These are phyloP conservation scores for Leucocoprinus sp. DNA, from an alignment of 768 basidiomycete species.

Conservation along the genomic window DNA sequence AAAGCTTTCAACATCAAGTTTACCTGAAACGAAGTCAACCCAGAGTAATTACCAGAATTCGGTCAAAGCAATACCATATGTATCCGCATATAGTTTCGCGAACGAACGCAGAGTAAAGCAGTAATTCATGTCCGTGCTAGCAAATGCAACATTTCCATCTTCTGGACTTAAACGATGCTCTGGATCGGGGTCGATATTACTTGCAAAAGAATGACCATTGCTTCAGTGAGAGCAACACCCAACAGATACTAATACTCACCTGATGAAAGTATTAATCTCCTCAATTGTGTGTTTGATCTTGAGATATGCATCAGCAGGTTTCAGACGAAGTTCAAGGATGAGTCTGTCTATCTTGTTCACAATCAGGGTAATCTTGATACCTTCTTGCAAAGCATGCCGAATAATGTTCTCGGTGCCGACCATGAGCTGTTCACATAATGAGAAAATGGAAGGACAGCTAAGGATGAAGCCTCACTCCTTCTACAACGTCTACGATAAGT, in stretches of 20 bases:
- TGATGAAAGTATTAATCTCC: slow-evolving; percentile 94
- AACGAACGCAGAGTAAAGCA: slow-evolving; percentile 94
- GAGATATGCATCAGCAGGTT: slow-evolving; percentile 94
- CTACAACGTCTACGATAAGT: slow-evolving; percentile 95
- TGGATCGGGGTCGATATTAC: slow-evolving; percentile 83
- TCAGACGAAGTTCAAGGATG: slow-evolving; percentile 92
- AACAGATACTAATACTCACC: slow-evolving; percentile 35
- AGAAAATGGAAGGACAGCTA: slow-evolving; percentile 10
- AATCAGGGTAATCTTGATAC: slow-evolving; percentile 82
- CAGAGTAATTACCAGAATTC: not conserved
- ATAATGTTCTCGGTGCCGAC: slow-evolving; percentile 84
- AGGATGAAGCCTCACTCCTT: slow-evolving; percentile 60
- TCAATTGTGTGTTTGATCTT: slow-evolving; percentile 99
- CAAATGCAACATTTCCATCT: slow-evolving; percentile 93
- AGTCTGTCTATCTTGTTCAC: slow-evolving; percentile 98
- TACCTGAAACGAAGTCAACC: slow-evolving; percentile 33
- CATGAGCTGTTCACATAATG: slow-evolving; percentile 58
- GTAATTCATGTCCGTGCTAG: slow-evolving; percentile 96
- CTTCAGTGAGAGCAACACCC: not conserved
- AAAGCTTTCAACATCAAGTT: slow-evolving; percentile 80
- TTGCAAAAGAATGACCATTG: slow-evolving; percentile 19
- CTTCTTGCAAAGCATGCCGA: slow-evolving; percentile 84
- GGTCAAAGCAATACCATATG: slow-evolving; percentile 53
- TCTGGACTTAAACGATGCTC: slow-evolving; percentile 88
- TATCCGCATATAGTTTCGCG: slow-evolving; percentile 92